Conservation (phyloP, 768 basidiomycete species). For the Pilatotrama ljubarskyi region DNA sequence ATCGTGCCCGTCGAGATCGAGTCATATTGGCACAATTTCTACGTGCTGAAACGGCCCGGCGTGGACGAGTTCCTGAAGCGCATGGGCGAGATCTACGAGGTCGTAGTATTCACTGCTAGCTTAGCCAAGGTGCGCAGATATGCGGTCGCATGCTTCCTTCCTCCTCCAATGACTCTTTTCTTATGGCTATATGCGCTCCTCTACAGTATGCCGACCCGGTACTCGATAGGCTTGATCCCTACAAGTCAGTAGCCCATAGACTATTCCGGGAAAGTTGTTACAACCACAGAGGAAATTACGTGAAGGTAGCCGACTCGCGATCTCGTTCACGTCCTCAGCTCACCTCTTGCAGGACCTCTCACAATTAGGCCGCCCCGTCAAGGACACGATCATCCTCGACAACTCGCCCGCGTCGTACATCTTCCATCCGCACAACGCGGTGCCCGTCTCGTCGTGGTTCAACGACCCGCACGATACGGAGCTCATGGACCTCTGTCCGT, state of each 20-base stretch:
- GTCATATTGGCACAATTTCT: constrained; percentile 96
- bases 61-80: constrained; percentile 94
- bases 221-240: constrained; percentile 91
- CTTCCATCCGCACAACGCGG: constrained; percentile 98
- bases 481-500: constrained; percentile 90
- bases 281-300: constrained; percentile 98
- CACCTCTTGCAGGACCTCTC: constrained; percentile 77
- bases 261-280: constrained; percentile 98
- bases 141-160: not conserved
- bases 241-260: constrained; percentile 89
- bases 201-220: constrained; percentile 96
- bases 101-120: constrained; percentile 97
- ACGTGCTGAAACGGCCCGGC: constrained; percentile 97
- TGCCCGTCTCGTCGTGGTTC: constrained; percentile 99
- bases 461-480: constrained; percentile 99
- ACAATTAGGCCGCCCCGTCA: constrained; percentile 90
- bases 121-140: constrained; percentile 85
- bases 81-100: constrained; percentile 98
- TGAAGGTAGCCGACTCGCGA: constrained; percentile 67
- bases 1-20: constrained; percentile 99
- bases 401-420: constrained; percentile 99
- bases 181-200: not conserved
- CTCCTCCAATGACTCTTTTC: not conserved
- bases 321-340: not conserved
- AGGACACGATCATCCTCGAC: constrained; percentile 95